phyloP scores from a whole-genome alignment of 2,329 filamentous ascomycete species.

The Aspergillus cejpii region DNA sequence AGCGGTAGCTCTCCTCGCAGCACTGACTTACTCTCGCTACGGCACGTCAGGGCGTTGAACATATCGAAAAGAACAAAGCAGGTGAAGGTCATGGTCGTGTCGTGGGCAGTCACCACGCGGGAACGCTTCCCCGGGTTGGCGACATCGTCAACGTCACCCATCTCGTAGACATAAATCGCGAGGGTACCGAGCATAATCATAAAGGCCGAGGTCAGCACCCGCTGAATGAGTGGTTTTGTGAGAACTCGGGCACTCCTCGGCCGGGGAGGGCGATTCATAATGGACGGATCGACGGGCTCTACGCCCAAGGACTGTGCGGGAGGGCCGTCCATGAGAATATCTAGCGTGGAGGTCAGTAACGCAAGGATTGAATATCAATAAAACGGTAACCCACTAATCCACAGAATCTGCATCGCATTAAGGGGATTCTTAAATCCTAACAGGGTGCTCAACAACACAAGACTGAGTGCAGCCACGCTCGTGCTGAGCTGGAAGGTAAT shows the following conservation, averaged over 20 bases:
- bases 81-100: conserved; percentile 99
- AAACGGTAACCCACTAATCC: conserved; percentile 73
- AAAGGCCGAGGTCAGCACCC: conserved; percentile 77
- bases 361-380: not conserved
- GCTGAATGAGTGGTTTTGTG: conserved; percentile 71
- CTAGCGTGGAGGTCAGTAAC: conserved; percentile 45
- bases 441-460: conserved; percentile 87
- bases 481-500: conserved; percentile 97
- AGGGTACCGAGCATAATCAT: conserved; percentile 93
- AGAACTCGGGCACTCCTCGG: conserved; percentile 82
- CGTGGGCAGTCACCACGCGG: conserved; percentile 73
- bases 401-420: conserved; percentile 99
- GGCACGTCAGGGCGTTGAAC: conserved; percentile 95
- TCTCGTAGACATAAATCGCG: conserved; percentile 83
- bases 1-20: conserved; percentile 77
- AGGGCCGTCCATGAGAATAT: conserved; percentile 99
- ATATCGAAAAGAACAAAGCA: conserved; percentile 99
- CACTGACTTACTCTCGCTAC: conserved; percentile 83
- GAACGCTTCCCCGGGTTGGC: conserved; percentile 34
- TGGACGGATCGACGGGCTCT: conserved; percentile 85
- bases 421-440: conserved; percentile 91
- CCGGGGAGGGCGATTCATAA: conserved; percentile 86
- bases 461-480: conserved; percentile 81
- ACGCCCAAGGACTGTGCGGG: conserved; percentile 95
- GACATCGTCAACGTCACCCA: conserved; percentile 61